A percentile compares a stretch with the other conserved stretches of the same genome.
These are phyloP conservation scores for Fusarium nurragi DNA, from an alignment of 2,329 filamentous ascomycete species.

Conservation along the genomic window DNA sequence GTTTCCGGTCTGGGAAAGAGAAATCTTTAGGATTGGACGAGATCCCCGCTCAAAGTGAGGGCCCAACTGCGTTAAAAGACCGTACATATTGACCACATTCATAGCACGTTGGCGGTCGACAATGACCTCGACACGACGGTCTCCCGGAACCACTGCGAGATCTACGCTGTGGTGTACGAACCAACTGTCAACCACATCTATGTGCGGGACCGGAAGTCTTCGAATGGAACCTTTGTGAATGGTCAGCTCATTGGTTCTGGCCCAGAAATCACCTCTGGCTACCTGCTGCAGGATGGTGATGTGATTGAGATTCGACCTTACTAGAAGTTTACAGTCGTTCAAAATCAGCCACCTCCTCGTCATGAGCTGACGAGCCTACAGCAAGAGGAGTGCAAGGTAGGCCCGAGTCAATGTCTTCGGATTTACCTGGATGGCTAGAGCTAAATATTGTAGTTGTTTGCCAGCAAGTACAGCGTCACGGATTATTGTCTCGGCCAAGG, in stretches of 20 bases:
- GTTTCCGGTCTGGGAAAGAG: constrained; percentile 44
- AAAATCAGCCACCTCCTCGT: constrained; percentile 40
- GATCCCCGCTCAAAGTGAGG: constrained; percentile 49
- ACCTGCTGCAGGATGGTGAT: constrained; percentile 62
- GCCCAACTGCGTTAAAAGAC: background rate
- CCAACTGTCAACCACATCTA: constrained; percentile 57
- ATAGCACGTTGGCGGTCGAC: constrained; percentile 53
- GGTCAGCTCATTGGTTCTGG: constrained; percentile 54
- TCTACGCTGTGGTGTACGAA: constrained; percentile 65
- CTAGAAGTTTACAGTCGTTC: constrained; percentile 51
- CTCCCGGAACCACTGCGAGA: constrained; percentile 64
- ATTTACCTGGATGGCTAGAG: background rate
- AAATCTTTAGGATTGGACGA: constrained; percentile 51
- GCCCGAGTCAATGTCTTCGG: background rate
- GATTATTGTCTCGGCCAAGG: constrained; percentile 51
- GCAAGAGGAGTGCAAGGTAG: constrained; percentile 47
- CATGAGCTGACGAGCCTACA: constrained; percentile 47
- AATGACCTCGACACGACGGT: constrained; percentile 52
- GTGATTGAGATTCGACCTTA: constrained; percentile 54
- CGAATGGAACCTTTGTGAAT: constrained; percentile 65
- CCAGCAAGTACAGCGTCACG: constrained; percentile 48
- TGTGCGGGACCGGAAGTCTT: constrained; percentile 64
- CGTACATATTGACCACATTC: background rate
- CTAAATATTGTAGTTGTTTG: constrained; percentile 45
- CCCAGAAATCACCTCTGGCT: constrained; percentile 52